Base-by-base conservation (phyloP, 208 protist species). In the Kentomonas sorsogonicus region DNA sequence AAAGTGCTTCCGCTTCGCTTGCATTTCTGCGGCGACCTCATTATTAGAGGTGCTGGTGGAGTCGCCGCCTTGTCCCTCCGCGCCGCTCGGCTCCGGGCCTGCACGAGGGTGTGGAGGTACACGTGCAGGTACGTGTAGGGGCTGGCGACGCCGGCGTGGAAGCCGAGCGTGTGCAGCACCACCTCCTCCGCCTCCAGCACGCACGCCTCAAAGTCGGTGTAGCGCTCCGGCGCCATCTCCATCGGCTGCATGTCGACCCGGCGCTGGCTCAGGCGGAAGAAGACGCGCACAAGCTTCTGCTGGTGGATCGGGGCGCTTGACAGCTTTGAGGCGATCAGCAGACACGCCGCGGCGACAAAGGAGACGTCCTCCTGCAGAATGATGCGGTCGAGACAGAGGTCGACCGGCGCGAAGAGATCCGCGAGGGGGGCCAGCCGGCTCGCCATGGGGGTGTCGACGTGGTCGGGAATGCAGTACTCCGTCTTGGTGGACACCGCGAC, bases 61-160 rank as follows among this genome's bases (percentile, higher is more conserved):
- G 15, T 27, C 20, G 31, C 20, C 31, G 5, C 16, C 16, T 6
- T 15, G 6, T 3, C 38, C 26, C 3, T 44, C 15, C 0, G 2
- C n/a, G 2, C 16, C 10, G 2, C 36, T 25, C 13, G 27, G 18
- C 18, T 26, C 29, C 1, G 57, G 38, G 26, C n/a, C 10, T 1
- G 70, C 6, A 86, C 51, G 6, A 94, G 48, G 2, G 89, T 23
- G 16, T 79, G 69, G 9, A 92, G 66, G 55, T 87, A 90, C 3
- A 88, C 22, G 25, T 84, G 51, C 23, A 67, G 66, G 58, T 92
- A 90, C 66, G 88, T 94, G 62, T 85, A 81, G 11, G 88, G 84
- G 7, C 51, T 72, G 33, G 91, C 79, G 6, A 94, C 82, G 55
- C 86, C 86, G 30, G 80, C 89, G 33, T 91, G 84, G 53, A 94